These are phyloP conservation scores for Hippophae tibetana DNA, from an alignment of 306 rosid species.

Conservation along the genomic window DNA sequence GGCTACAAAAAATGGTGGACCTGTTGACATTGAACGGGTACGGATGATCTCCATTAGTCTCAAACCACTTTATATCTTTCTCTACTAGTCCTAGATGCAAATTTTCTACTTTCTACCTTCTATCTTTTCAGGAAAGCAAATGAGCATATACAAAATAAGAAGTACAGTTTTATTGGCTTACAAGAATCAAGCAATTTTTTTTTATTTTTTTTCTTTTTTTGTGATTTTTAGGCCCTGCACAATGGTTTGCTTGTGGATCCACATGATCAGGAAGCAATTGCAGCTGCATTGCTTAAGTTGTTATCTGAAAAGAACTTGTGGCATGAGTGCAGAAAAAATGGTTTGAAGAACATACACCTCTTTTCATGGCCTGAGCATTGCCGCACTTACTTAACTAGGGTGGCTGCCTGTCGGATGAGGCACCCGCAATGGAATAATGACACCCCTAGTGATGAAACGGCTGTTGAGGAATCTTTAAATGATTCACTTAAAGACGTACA, in stretches of 20 bases:
- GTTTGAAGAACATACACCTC: slow-evolving; percentile 57
- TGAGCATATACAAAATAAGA: slow-evolving; percentile 3
- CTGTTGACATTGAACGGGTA: slow-evolving; percentile 85
- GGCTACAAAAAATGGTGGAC: slow-evolving; percentile 90
- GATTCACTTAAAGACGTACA: slow-evolving; percentile 65
- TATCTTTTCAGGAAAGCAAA: neutral
- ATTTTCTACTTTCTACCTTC: slow-evolving; percentile 1
- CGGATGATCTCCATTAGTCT: slow-evolving; percentile 4
- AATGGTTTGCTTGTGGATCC: slow-evolving; percentile 72
- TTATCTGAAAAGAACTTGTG: slow-evolving; percentile 55
- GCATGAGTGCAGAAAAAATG: slow-evolving; percentile 59
- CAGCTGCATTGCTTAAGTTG: slow-evolving; percentile 53
- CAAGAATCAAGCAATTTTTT: slow-evolving; percentile 4
- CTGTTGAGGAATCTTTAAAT: slow-evolving; percentile 41
- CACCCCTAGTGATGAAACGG: slow-evolving; percentile 52
- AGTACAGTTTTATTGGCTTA: neutral
- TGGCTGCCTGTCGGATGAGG: slow-evolving; percentile 65
- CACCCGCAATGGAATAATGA: slow-evolving; percentile 64
- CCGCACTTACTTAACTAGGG: slow-evolving; percentile 59
- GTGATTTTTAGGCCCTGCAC: slow-evolving; percentile 37
- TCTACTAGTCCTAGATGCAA: slow-evolving; percentile 3
- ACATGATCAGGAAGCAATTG: slow-evolving; percentile 54
- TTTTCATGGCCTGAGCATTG: slow-evolving; percentile 75
- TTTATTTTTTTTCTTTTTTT: neutral
- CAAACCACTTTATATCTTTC: neutral